Base-by-base conservation (phyloP, 2,329 filamentous ascomycete genomes). In the Xylariaceae sp. region DNA sequence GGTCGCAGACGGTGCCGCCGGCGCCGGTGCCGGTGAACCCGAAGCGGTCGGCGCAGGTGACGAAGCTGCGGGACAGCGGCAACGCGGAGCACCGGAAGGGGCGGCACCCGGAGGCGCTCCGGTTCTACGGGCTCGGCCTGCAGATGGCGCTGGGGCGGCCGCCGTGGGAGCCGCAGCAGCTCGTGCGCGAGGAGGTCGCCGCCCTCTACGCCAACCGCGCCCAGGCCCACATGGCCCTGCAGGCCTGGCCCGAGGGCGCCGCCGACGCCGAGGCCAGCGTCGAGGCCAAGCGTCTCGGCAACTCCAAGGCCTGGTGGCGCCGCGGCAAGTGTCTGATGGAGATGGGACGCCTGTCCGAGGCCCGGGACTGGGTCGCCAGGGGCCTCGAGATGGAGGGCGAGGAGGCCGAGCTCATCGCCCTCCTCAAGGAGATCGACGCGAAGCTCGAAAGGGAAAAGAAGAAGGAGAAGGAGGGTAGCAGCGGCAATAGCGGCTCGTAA, bases 291-390 rank as follows among this genome's bases (percentile, higher is more conserved):
- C 84, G 87, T 63, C 83, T 88, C 42, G 92, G 89, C 40, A 98
- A 99, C 73, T 87, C 90, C 1, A 98, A 98, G 84, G 93, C 88
- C 0, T 98, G 93, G 91, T 97, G 91, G 88, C 81, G 95, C 59
- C 81, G 90, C 59, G 95, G 90, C 9, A 87, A 86, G 77, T 96
- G 91, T 71, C 75, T 98, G 70, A 76, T 89, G 63, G 95, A 99
- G 84, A 98, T 98, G 95, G 89, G 89, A 1, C 76, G 93, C 58
- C 76, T 90, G 68, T 86, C 90, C 52, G 93, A 98, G 83, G 92
- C 93, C 1, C 80, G 80, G 67, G 86, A 88, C 61, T 96, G 92
- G 86, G 82, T 96, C 41, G 82, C 81, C 63, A 82, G 85, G 70
- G 92, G 86, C 0, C 74, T 96, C 54, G 93, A 96, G 78, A 87